Percentiles rank a stretch among this genome's conserved stretches.
These are phyloP conservation scores for Trichoderma koningii DNA, from an alignment of 2,329 filamentous ascomycete genomes.

Conservation along the genomic window DNA sequence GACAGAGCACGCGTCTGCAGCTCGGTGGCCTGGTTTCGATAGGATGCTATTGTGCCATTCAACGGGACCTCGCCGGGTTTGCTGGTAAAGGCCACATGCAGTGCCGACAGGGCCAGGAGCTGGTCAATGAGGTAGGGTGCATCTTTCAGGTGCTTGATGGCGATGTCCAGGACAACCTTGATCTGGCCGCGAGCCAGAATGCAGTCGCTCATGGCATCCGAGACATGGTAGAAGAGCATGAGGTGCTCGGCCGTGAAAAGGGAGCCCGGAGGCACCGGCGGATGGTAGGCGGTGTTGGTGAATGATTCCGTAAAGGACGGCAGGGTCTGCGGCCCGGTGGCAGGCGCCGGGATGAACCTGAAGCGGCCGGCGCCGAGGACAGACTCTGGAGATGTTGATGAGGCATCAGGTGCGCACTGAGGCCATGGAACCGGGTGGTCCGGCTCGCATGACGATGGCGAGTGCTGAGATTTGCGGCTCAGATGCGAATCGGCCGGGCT, in stretches of 20 bases:
- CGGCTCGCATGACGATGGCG: slow-evolving; percentile 23
- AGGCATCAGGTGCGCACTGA: not conserved
- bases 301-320: slow-evolving; percentile 29
- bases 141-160: slow-evolving; percentile 38
- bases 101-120: slow-evolving; percentile 48
- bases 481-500: slow-evolving; percentile 23
- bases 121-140: slow-evolving; percentile 52
- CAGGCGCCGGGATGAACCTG: slow-evolving; percentile 18
- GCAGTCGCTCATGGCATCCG: slow-evolving; percentile 32
- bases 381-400: slow-evolving; percentile 18
- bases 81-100: slow-evolving; percentile 40
- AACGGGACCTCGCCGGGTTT: slow-evolving; percentile 27
- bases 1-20: slow-evolving; percentile 49
- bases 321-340: slow-evolving; percentile 19
- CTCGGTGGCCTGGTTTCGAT: slow-evolving; percentile 45
- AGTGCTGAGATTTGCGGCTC: slow-evolving; percentile 24
- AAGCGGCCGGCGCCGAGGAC: slow-evolving; percentile 17
- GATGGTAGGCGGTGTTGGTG: slow-evolving; percentile 28
- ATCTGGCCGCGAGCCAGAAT: slow-evolving; percentile 31
- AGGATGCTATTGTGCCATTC: slow-evolving; percentile 5
- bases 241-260: slow-evolving; percentile 45
- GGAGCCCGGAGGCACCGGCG: slow-evolving; percentile 30
- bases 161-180: slow-evolving; percentile 37
- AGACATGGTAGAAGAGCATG: slow-evolving; percentile 44
- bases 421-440: slow-evolving; percentile 23